Percentiles rank a stretch among this genome's conserved stretches.
phyloP scores from a whole-genome alignment of 805 yeast species.

The Candida jianshihensis region DNA sequence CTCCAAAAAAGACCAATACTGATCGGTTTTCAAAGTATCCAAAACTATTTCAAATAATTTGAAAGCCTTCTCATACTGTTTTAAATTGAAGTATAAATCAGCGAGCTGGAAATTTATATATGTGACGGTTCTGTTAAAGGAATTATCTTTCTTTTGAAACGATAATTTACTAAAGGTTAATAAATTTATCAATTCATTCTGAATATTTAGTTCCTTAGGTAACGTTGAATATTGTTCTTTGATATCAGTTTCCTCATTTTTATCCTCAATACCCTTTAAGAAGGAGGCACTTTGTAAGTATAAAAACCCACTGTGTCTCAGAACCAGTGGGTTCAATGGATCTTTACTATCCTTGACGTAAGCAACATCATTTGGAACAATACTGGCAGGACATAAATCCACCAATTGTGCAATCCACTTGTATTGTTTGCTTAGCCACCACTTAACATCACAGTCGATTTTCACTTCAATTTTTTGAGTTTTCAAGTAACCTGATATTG shows the following conservation, averaged over 20 bases:
- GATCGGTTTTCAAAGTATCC: conserved; percentile 30
- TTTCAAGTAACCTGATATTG: conserved; percentile 29
- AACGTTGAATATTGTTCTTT: not conserved
- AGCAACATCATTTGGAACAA: conserved; percentile 34
- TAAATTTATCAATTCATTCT: conserved; percentile 20
- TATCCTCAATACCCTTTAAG: conserved; percentile 18
- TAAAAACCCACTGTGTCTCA: conserved; percentile 38
- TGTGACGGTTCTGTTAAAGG: conserved; percentile 32
- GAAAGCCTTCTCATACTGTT: conserved; percentile 34
- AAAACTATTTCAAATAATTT: conserved; percentile 34
- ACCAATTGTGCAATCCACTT: conserved; percentile 59
- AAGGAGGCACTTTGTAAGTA: conserved; percentile 33
- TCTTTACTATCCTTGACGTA: conserved; percentile 19
- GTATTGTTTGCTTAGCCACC: conserved; percentile 61
- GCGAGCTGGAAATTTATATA: conserved; percentile 45
- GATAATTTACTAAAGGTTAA: conserved; percentile 31
- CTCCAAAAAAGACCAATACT: conserved; percentile 32
- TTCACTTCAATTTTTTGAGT: conserved; percentile 26
- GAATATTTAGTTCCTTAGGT: conserved; percentile 2
- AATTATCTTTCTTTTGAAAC: conserved; percentile 28
- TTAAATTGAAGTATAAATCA: conserved; percentile 31
- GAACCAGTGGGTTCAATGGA: conserved; percentile 22
- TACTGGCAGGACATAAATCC: conserved; percentile 35
- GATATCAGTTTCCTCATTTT: conserved; percentile 3
- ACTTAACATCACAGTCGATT: conserved; percentile 17